These are phyloP conservation scores for Coemansia sp. DNA, from an alignment of 192 early-diverging fungal species.

Conservation along the genomic window DNA sequence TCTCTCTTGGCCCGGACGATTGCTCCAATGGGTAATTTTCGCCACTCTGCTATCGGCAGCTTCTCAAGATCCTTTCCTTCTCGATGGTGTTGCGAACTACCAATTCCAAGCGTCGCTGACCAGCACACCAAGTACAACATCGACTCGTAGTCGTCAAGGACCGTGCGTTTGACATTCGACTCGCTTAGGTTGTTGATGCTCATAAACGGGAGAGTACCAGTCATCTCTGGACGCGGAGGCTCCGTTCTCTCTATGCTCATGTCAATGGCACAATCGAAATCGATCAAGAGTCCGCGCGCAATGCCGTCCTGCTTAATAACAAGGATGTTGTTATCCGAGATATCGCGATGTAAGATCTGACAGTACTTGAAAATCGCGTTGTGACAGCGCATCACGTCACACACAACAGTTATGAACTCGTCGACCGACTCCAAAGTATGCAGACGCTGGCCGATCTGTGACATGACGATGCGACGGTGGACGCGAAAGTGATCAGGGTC, in stretches of 20 bases:
- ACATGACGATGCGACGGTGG: slow-evolving; percentile 17
- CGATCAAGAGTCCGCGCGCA: slow-evolving; percentile 25
- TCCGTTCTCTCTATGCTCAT: background rate
- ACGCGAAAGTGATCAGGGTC: background rate
- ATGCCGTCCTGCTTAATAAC: slow-evolving; percentile 5
- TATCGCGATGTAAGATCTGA: slow-evolving; percentile 30
- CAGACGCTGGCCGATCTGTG: slow-evolving; percentile 9
- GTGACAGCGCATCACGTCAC: slow-evolving; percentile 30
- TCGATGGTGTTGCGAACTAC: background rate
- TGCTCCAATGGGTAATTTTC: background rate
- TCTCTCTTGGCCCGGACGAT: background rate
- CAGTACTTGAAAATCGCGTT: slow-evolving; percentile 14
- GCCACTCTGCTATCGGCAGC: background rate
- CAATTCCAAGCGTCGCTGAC: background rate
- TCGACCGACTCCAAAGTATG: background rate
- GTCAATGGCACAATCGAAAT: slow-evolving; percentile 27
- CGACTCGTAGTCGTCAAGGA: slow-evolving; percentile 17
- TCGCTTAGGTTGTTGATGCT: slow-evolving; percentile 27
- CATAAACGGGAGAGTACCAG: slow-evolving; percentile 29
- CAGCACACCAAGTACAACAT: slow-evolving; percentile 2
- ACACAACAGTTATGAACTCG: slow-evolving; percentile 28
- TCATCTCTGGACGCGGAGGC: background rate
- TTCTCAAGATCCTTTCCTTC: background rate
- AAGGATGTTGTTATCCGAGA: slow-evolving; percentile 33
- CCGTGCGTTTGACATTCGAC: background rate